Percentiles rank a stretch among this genome's conserved stretches.
phyloP scores from a whole-genome alignment of 176 grass and related monocot species.

The Microstegium vimineum region DNA sequence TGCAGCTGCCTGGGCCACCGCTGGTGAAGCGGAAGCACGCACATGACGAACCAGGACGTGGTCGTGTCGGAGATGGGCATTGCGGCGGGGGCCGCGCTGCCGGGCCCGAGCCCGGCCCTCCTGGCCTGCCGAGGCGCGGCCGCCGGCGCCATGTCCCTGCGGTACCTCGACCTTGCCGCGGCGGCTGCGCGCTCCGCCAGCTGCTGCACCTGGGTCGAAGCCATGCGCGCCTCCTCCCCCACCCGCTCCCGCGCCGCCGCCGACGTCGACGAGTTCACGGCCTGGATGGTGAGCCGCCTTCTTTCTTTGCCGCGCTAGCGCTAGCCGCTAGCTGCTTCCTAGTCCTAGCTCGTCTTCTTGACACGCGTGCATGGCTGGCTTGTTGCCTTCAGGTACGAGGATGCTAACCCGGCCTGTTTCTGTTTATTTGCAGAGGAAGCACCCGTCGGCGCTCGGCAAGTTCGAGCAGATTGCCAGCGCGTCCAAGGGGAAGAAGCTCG shows the following conservation, averaged over 20 bases:
- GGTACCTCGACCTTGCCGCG: constrained; percentile 64
- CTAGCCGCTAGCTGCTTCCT: no score
- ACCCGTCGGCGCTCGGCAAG: constrained; percentile 85
- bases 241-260: constrained; percentile 60
- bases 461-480: constrained; percentile 82
- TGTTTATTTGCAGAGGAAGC: constrained; percentile 73
- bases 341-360: neutral
- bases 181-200: constrained; percentile 34
- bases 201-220: constrained; percentile 66
- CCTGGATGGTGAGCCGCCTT: constrained; percentile 51
- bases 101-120: constrained; percentile 40
- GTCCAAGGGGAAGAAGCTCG: constrained; percentile 75
- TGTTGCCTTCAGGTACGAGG: neutral
- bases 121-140: constrained; percentile 46
- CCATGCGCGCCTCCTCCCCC: constrained; percentile 89
- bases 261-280: constrained; percentile 46
- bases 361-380: constrained; percentile 7
- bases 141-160: constrained; percentile 45
- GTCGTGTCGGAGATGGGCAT: constrained; percentile 75
- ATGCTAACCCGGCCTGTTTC: neutral
- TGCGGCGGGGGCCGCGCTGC: constrained; percentile 43
- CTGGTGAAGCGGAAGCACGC: neutral
- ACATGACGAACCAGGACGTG: constrained; percentile 81
- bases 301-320: neutral
- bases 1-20: neutral